A percentile compares a stretch with the other conserved stretches of the same genome.
Conservation (phyloP, 1,284 basidiomycete genomes). For the Ustilago cynodontis region DNA sequence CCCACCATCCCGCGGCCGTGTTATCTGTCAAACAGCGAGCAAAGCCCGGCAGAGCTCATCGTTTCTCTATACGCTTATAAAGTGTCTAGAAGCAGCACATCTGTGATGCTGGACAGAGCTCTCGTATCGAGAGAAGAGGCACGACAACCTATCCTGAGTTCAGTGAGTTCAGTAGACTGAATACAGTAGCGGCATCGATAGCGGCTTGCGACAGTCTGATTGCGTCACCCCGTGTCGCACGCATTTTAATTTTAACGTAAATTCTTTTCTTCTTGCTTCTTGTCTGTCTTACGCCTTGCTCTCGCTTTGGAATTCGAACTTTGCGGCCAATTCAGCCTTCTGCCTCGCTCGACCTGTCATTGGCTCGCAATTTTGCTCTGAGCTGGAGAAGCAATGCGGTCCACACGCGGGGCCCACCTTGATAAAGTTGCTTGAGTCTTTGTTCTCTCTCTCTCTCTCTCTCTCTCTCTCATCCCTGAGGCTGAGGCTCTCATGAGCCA, state of each 20-base stretch:
- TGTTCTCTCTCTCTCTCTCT: too few species aligned
- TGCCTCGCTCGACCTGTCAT: background rate
- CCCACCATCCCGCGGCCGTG: background rate
- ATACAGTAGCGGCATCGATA: background rate
- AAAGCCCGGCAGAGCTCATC: background rate
- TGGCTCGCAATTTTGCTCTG: background rate
- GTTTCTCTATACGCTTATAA: too few species aligned
- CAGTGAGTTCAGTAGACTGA: background rate
- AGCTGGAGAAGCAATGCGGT: background rate
- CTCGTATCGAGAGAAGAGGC: background rate
- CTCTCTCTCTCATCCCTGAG: background rate
- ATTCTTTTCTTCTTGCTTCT: too few species aligned
- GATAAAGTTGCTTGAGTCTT: background rate
- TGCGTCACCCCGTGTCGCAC: background rate
- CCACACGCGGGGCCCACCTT: background rate
- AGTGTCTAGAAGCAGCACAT: too few species aligned
- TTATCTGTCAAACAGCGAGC: conserved; percentile 3
- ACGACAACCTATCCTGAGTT: background rate
- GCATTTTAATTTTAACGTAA: background rate
- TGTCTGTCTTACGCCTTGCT: too few species aligned
- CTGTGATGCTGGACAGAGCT: too few species aligned
- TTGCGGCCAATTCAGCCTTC: background rate
- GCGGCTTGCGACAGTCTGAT: background rate
- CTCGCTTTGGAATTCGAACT: background rate
- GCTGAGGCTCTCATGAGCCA: too few species aligned